Percentiles rank a stretch among this genome's conserved stretches.
These are phyloP conservation scores for Fusarium incarnatum DNA, from an alignment of 2,329 filamentous ascomycete genomes.

Conservation along the genomic window DNA sequence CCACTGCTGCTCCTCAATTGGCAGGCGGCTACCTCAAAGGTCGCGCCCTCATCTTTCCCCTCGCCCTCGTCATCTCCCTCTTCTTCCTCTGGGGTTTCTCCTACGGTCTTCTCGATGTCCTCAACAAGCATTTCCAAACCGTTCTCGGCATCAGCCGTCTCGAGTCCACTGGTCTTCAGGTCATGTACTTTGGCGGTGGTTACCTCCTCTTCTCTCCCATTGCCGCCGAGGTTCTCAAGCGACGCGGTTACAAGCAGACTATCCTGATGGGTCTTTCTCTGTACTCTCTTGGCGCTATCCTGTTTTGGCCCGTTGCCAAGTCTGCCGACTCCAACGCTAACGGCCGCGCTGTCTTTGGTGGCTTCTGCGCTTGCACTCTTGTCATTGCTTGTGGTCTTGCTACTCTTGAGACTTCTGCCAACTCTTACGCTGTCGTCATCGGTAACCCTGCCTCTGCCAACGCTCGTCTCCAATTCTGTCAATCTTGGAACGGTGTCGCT, in stretches of 20 bases:
- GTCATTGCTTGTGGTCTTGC: slow-evolving; percentile 79
- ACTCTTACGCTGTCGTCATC: slow-evolving; percentile 72
- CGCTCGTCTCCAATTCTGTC: slow-evolving; percentile 66
- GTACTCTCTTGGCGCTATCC: slow-evolving; percentile 70
- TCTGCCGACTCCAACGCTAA: slow-evolving; percentile 53
- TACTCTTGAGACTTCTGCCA: slow-evolving; percentile 81
- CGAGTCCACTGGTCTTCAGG: slow-evolving; percentile 61
- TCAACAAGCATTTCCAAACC: slow-evolving; percentile 63
- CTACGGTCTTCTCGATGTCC: slow-evolving; percentile 60
- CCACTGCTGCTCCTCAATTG: slow-evolving; percentile 37
- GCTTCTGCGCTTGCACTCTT: slow-evolving; percentile 80
- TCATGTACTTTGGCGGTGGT: slow-evolving; percentile 67
- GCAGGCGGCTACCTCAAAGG: slow-evolving; percentile 43
- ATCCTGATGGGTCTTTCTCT: slow-evolving; percentile 75
- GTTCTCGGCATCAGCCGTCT: slow-evolving; percentile 57
- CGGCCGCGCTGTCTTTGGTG: slow-evolving; percentile 64
- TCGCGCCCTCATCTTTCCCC: slow-evolving; percentile 63
- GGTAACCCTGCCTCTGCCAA: slow-evolving; percentile 45
- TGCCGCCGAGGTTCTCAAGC: slow-evolving; percentile 71
- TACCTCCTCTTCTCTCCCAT: slow-evolving; percentile 56
- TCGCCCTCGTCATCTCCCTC: slow-evolving; percentile 65
- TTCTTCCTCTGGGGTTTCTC: slow-evolving; percentile 63
- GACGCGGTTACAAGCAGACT: slow-evolving; percentile 72
- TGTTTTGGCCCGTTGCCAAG: slow-evolving; percentile 66
- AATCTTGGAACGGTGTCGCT: slow-evolving; percentile 81